These are phyloP conservation scores for Rhizopus delemar DNA, from an alignment of 371 early-diverging fungal genomes.

Conservation along the genomic window DNA sequence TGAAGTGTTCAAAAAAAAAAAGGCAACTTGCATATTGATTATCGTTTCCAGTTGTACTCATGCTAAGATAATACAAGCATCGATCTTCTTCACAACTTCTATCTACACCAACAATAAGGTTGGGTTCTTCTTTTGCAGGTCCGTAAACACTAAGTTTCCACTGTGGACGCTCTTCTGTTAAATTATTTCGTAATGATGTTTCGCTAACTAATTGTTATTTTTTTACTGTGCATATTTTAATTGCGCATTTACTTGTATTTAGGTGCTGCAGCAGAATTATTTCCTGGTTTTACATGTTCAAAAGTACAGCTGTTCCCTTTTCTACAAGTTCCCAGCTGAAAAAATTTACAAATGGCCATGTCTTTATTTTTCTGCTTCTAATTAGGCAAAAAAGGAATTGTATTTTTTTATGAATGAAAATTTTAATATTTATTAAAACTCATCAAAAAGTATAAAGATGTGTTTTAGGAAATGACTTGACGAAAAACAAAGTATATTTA, in stretches of 20 bases:
- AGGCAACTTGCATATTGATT: slow-evolving; percentile 43
- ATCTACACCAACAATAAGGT: slow-evolving; percentile 60
- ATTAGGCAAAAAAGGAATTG: too few relatives aligned
- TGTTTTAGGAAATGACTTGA: too few relatives aligned
- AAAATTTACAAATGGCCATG: slow-evolving; percentile 53
- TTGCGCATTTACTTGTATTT: slow-evolving; percentile 39
- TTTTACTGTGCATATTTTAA: too few relatives aligned
- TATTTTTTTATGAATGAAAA: too few relatives aligned
- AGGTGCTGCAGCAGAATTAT: slow-evolving; percentile 6
- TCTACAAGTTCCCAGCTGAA: slow-evolving; percentile 46
- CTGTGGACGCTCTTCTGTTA: slow-evolving; percentile 51
- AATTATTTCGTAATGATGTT: slow-evolving; percentile 39
- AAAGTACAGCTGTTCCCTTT: slow-evolving; percentile 50
- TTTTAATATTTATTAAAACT: too few relatives aligned
- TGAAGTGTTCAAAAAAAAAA: not conserved
- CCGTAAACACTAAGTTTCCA: slow-evolving; percentile 58
- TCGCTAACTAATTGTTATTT: slow-evolving; percentile 25
- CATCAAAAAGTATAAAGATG: too few relatives aligned
- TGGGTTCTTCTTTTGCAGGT: slow-evolving; percentile 69
- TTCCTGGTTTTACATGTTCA: slow-evolving; percentile 35
- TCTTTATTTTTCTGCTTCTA: not conserved
- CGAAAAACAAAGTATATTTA: too few relatives aligned
- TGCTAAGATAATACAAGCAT: slow-evolving; percentile 47
- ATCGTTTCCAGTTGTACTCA: slow-evolving; percentile 34
- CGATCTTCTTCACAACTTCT: slow-evolving; percentile 62